Evolutionary conservation across 257 asterid genomes (phyloP), one percentile per base, ranked within the genome.

Genomic region (Fraxinus pennsylvanica): DNA sequence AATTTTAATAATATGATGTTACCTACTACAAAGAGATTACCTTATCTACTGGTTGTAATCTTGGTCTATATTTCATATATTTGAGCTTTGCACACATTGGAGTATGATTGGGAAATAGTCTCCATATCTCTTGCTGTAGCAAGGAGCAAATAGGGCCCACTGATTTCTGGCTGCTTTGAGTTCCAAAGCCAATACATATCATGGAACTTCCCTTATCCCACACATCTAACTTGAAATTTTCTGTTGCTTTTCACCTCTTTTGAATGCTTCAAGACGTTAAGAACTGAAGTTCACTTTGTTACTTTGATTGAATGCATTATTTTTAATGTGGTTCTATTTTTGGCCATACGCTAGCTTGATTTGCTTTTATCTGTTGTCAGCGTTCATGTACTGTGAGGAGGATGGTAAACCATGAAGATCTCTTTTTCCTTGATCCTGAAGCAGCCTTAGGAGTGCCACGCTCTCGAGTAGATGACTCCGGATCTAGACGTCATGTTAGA

Each of bases 371-470:
- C 76, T 59, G 36, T 72, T 74, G 72, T 21, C 85, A 87, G 90
- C 79, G 87, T 41, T 59, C 87, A n/a, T 87, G 61, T 81, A 71
- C 85, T n/a, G 74, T 66, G 9, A 83, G 90, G 83, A 82, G 90
- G 77, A 82, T 87, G 84, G 90, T 82, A 59, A 80, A 74, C 38
- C 85, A 80, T 1, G 90, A 87, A 76, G 90, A 87, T 61, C 79
- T 80, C 39, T 88, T 86, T 45, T 87, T 82, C 74, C 75, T 82
- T 50, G 87, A 80, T 75, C 72, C 84, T 41, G 88, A 84, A n/a
- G 7, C 68, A 52, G 77, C 81, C 50, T 80, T 81, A 29, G 80
- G 79, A 36, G 14, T 82, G 63, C 79, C 86, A 2, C 82, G 80
- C 21, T 80, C 87, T 57, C 81, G 84, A 45, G 70, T 84, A 36